Evolutionary conservation across 108 stramenopile species (phyloP).

Genomic region (Stephanodiscus triporus): DNA sequence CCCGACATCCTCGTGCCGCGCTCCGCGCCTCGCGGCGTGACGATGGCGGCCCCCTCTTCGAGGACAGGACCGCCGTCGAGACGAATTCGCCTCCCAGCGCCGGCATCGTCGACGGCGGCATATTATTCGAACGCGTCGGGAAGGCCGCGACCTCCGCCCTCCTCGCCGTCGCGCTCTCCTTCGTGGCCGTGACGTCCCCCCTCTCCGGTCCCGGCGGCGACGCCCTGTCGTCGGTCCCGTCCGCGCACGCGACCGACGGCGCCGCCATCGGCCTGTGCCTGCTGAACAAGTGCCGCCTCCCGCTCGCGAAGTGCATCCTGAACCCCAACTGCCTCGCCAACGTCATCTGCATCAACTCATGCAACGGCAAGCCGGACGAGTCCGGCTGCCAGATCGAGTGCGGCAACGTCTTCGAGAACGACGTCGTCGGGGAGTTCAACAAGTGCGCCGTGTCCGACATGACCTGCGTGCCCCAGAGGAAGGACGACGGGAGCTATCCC

Average conservation of each 20-base stretch:
- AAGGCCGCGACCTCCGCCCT: conserved; percentile 52
- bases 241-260: conserved; percentile 72
- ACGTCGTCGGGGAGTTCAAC: conserved; percentile 96
- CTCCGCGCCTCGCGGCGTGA: neutral
- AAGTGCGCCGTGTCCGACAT: conserved; percentile 93
- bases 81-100: no score
- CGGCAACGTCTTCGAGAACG: conserved; percentile 95
- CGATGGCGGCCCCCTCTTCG: conserved; percentile 17
- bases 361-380: conserved; percentile 86
- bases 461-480: conserved; percentile 89
- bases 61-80: conserved; percentile 15
- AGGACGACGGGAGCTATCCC: conserved; percentile 92
- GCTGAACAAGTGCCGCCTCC: conserved; percentile 73
- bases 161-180: conserved; percentile 52
- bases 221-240: conserved; percentile 23
- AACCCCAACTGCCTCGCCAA: conserved; percentile 95
- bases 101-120: neutral
- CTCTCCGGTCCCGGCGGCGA: conserved; percentile 1
- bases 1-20: neutral
- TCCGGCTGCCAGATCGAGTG: conserved; percentile 94
- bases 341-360: conserved; percentile 94
- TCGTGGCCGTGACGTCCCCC: conserved; percentile 34
- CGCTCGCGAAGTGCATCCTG: conserved; percentile 84
- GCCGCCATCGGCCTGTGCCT: conserved; percentile 77
- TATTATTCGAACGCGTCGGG: conserved; percentile 29